Evolutionary conservation across 1,284 basidiomycete genomes (phyloP), one percentile per base, ranked within the genome.

Genomic region (Rhodotorula sp.): DNA sequence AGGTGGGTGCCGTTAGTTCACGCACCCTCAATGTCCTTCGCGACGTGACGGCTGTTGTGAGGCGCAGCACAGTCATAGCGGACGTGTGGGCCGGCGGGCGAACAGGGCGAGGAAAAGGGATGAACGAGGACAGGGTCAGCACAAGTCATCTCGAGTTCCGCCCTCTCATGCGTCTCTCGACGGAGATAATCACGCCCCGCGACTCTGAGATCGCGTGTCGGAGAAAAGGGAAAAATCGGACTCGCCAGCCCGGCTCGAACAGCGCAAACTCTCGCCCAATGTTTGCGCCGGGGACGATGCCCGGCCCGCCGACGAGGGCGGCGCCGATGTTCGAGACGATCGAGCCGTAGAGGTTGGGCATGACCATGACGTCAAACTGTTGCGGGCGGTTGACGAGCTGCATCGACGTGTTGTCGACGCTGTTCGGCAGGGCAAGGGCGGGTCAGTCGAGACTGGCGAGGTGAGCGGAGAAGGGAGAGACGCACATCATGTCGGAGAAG

Each of bases 361-460:
- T 97, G 81, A 97, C 95, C 94, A 99, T 97, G 73, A 98, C 96
- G 81, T 98, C 96, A 80, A 98, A 99, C 83, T 99, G 97, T 79
- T 88, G 86, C 34, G 74, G 74, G 57, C 74, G 74, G 69, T 68
- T 69, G 65, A 74, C 68, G 44, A 71, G 64, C 61, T 77, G 74
- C 74, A 76, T 78, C 27, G 71, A 77, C 57, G 77, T 77, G 73
- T 79, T 79, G 74, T 79, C 78, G 71, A 79, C 78, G 59, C 72
- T 73, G 66, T 48, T 16, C 0, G 48, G 21, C 9, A 13, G 7
- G 5, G 16, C 25, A 19, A 8, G 44, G 16, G 50, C 12, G 27
- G 19, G 44, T 48, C 46, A n/a, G 25, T 64, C 16, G 21, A 14
- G 57, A 50, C 61, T 10, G 42, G 66, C 44, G 25, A n/a, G 13